Base-by-base conservation (phyloP, 179 eudicot species). In the Pouteria campechiana region DNA sequence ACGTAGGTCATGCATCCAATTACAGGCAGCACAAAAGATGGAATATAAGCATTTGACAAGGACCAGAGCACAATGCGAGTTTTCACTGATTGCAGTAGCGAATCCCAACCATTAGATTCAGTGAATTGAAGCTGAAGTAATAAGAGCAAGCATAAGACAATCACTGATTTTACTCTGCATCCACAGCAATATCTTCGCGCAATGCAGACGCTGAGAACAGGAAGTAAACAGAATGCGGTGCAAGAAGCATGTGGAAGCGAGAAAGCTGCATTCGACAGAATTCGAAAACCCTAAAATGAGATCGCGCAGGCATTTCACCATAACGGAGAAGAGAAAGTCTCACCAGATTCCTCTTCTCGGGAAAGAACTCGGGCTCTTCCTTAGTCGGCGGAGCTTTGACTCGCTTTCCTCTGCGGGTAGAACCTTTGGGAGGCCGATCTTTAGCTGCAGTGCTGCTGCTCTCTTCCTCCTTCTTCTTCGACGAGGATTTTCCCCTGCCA, bases 331-430 rank as follows among this genome's bases (percentile, higher is more conserved):
- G 3, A 17, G 19, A 1, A 6, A 5, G 5, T 1, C n/a, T 21
- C 71, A 88, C 97, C 94, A 88, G 57, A 64, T 83, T 75, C 18
- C 94, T 86, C 76, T 70, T 53, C 13, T 88, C 95, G 1, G 58
- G 57, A 30, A 88, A 88, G 67, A 53, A 88, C 74, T 75, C 78
- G 5, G 90, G 72, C 48, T 73, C 74, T 4, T 52, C 13, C 37
- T 63, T 51, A 32, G 81, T 72, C 54, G 55, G 68, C 2, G 65
- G 18, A 20, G 44, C 50, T 41, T 60, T 75, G 4, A 69, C 38
- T 31, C 73, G 70, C 55, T 66, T 85, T 17, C 42, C 37, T 37
- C 63, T 48, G 10, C 37, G 20, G 31, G 19, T 54, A 6, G 44
- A 33, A 12, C 22, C 37, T 43, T 17, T 25, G 36, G 55, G 22